Conservation (phyloP, 129 eudicot genomes). For the Helianthus tuberosus region DNA sequence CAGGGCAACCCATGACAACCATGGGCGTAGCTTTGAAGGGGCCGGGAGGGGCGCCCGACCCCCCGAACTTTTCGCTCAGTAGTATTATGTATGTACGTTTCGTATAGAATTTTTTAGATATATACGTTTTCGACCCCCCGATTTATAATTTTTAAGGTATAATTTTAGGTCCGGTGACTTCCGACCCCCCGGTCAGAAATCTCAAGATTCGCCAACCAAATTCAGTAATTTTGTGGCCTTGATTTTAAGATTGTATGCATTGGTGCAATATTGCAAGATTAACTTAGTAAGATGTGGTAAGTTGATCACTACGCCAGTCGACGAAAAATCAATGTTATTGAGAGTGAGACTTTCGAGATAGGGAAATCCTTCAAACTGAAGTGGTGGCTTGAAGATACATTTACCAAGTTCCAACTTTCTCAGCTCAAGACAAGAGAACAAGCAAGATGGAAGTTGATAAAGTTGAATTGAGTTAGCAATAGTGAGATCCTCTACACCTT, state of each 20-base stretch:
- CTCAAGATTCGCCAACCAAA: no score
- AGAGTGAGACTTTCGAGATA: conserved; percentile 11
- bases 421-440: conserved; percentile 18
- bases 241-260: background rate
- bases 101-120: no score
- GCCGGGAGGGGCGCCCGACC: no score
- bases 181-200: no score
- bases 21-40: no score
- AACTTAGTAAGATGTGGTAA: conserved; percentile 11
- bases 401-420: background rate
- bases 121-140: no score
- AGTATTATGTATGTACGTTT: no score
- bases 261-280: background rate
- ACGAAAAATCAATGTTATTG: background rate
- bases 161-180: no score
- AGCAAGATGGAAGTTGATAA: background rate
- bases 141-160: no score
- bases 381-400: conserved; percentile 17
- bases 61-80: no score
- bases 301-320: background rate
- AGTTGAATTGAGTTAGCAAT: background rate
- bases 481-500: no score
- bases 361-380: conserved; percentile 9
- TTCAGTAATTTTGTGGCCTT: background rate
- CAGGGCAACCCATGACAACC: background rate